phyloP scores from a whole-genome alignment of 345 rosid genomes.

The Murraya koenigii region DNA sequence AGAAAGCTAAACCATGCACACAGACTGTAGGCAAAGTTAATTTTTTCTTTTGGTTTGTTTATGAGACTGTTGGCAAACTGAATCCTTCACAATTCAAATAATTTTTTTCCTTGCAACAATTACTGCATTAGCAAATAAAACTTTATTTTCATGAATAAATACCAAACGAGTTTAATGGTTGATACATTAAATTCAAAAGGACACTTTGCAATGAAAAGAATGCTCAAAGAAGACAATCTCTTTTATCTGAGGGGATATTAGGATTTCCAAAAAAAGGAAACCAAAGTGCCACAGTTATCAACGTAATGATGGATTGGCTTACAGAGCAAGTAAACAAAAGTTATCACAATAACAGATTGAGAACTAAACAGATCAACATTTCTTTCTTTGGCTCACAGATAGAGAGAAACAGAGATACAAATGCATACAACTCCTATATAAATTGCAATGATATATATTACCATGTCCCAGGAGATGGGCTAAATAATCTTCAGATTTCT shows the following conservation, averaged over 20 bases:
- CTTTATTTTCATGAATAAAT: background rate
- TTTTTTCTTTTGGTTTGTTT: background rate
- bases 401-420: background rate
- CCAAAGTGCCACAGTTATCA: background rate
- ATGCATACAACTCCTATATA: background rate
- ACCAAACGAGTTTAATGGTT: background rate
- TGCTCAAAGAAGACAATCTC: background rate
- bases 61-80: background rate
- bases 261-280: background rate
- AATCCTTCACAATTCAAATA: background rate
- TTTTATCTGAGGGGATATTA: background rate
- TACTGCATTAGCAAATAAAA: background rate
- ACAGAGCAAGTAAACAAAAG: background rate
- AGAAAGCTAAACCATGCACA: background rate
- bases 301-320: background rate
- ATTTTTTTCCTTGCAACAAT: background rate
- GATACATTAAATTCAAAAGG: background rate
- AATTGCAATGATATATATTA: slow-evolving; percentile 25
- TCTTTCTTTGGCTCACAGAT: background rate
- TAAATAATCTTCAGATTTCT: slow-evolving; percentile 93
- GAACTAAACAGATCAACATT: background rate
- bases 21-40: background rate
- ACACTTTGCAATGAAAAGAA: background rate
- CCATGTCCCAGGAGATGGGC: slow-evolving; percentile 97
- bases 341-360: background rate